Percentiles rank a stretch among this genome's conserved stretches.
Conservation (phyloP, 768 basidiomycete genomes). For the Suillus occidentalis region DNA sequence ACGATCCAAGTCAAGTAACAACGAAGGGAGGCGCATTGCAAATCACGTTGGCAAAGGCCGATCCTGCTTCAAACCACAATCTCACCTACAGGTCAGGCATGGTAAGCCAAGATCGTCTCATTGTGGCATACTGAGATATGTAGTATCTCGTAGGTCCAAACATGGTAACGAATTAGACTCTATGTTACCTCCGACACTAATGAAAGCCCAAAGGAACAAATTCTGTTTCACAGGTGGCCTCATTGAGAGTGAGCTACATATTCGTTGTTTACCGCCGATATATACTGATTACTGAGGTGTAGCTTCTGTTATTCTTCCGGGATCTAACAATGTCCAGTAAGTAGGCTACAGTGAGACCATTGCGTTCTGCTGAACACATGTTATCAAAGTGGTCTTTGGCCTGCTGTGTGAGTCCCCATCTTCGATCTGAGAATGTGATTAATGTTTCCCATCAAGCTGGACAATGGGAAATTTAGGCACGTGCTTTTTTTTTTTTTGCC, state of each 20-base stretch:
- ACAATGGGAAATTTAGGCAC: constrained; percentile 53
- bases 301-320: constrained; percentile 42
- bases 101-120: constrained; percentile 29
- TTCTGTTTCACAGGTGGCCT: constrained; percentile 84
- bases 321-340: constrained; percentile 38
- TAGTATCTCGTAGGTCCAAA: constrained; percentile 25
- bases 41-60: constrained; percentile 47
- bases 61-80: constrained; percentile 43
- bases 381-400: constrained; percentile 44
- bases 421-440: constrained; percentile 4
- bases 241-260: constrained; percentile 43
- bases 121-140: constrained; percentile 25
- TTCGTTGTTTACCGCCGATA: background rate
- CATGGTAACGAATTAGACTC: constrained; percentile 20
- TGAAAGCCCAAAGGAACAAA: constrained; percentile 46
- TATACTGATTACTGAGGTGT: constrained; percentile 12
- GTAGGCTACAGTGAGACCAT: constrained; percentile 6
- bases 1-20: constrained; percentile 52
- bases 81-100: constrained; percentile 46
- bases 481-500: background rate
- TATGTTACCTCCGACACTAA: background rate
- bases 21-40: constrained; percentile 51
- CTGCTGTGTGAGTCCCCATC: constrained; percentile 37
- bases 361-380: constrained; percentile 8
- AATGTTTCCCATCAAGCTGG: constrained; percentile 35